Conservation (phyloP, 305 asterid species). For the Fraxinus latifolia region DNA sequence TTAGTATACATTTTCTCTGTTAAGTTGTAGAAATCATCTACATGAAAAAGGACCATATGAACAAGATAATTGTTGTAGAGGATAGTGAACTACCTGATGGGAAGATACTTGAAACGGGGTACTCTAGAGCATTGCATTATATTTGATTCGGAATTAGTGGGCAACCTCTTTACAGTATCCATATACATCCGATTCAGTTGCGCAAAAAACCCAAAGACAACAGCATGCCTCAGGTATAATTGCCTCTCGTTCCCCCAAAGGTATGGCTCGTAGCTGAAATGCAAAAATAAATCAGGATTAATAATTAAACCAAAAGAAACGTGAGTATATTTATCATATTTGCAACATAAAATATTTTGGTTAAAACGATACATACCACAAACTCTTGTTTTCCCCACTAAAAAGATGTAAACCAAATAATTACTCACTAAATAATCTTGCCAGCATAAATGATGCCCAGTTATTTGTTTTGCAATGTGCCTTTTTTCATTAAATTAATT, state of each 20-base stretch:
- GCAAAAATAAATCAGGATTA: conserved; percentile 28
- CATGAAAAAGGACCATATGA: background rate
- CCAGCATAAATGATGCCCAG: conserved; percentile 3
- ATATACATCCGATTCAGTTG: conserved; percentile 80
- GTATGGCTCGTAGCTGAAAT: conserved; percentile 84
- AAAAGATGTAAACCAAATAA: background rate
- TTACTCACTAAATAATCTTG: background rate
- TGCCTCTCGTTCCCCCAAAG: conserved; percentile 94
- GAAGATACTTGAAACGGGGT: conserved; percentile 97
- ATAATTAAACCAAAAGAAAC: background rate
- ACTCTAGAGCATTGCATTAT: conserved; percentile 92
- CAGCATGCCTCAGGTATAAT: conserved; percentile 87
- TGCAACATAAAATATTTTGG: conserved; percentile 10
- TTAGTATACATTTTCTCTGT: conserved; percentile 23
- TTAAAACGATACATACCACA: background rate
- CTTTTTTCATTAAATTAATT: background rate
- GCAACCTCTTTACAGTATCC: conserved; percentile 69
- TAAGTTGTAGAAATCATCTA: background rate
- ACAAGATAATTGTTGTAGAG: conserved; percentile 15
- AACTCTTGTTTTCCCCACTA: background rate
- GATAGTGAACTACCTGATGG: conserved; percentile 69
- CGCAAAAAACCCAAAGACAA: conserved; percentile 92
- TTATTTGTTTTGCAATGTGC: background rate
- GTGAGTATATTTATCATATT: background rate
- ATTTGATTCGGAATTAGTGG: conserved; percentile 88